Evolutionary conservation across 2,329 filamentous ascomycete genomes (phyloP).

Genomic region (Paramyrothecium sp.): DNA sequence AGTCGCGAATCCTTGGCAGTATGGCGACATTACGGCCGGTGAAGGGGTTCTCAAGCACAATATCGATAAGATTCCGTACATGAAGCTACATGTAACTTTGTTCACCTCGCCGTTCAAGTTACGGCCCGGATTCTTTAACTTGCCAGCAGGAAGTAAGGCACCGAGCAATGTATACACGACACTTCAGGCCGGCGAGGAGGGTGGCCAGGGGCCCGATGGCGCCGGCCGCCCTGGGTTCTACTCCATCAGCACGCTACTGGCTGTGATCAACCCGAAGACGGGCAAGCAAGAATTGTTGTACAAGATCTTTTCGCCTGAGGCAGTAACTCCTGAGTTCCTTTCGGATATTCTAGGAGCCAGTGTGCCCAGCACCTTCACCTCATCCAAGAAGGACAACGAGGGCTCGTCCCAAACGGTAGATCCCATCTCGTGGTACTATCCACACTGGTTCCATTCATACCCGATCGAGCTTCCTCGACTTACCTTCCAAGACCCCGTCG

Average conservation of each 20-base stretch:
- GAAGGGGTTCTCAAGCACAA: slow-evolving; percentile 64
- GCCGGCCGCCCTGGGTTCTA: slow-evolving; percentile 79
- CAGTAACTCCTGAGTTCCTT: slow-evolving; percentile 52
- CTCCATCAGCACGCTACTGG: slow-evolving; percentile 74
- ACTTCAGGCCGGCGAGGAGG: slow-evolving; percentile 58
- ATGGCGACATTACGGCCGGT: slow-evolving; percentile 64
- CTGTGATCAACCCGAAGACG: slow-evolving; percentile 59
- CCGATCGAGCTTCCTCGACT: slow-evolving; percentile 81
- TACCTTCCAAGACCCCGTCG: slow-evolving; percentile 78
- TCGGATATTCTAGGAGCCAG: slow-evolving; percentile 48
- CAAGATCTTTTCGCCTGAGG: slow-evolving; percentile 62
- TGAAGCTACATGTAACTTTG: slow-evolving; percentile 82
- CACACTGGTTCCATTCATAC: slow-evolving; percentile 80
- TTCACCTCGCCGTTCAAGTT: slow-evolving; percentile 77
- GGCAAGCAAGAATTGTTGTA: slow-evolving; percentile 55
- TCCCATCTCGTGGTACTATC: slow-evolving; percentile 72
- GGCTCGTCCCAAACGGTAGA: slow-evolving; percentile 27
- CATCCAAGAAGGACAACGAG: slow-evolving; percentile 23
- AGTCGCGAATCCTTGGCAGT: slow-evolving; percentile 82
- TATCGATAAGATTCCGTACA: slow-evolving; percentile 83
- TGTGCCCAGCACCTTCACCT: slow-evolving; percentile 40
- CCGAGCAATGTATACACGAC: slow-evolving; percentile 84
- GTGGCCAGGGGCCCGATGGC: slow-evolving; percentile 49
- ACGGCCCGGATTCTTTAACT: slow-evolving; percentile 70
- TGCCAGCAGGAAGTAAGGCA: slow-evolving; percentile 53